Percentiles rank a stretch among this genome's conserved stretches.
These are phyloP conservation scores for Pseudogymnoascus sp. DNA, from an alignment of 2,329 filamentous ascomycete genomes.

Conservation along the genomic window DNA sequence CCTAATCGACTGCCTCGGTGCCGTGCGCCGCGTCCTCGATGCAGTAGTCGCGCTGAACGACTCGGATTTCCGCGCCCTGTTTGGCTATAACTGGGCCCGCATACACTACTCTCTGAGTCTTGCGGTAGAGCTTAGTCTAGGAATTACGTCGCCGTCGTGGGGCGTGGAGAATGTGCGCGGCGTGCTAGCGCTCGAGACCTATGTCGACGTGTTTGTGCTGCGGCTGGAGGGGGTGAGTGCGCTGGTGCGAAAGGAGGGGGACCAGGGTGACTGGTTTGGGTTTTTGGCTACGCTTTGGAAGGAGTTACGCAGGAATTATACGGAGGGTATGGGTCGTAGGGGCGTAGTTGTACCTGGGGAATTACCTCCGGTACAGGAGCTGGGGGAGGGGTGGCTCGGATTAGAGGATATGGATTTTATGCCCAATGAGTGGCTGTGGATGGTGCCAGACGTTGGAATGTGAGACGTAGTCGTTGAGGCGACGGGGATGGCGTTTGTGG, in stretches of 20 bases:
- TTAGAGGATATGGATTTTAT: slow-evolving; percentile 8
- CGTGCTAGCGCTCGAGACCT: slow-evolving; percentile 6
- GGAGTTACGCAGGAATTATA: slow-evolving; percentile 5
- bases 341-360: background rate
- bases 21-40: slow-evolving; percentile 8
- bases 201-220: slow-evolving; percentile 8
- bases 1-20: slow-evolving; percentile 8
- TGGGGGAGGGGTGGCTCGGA: background rate
- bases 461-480: background rate
- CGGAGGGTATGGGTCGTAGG: background rate
- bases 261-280: slow-evolving; percentile 5
- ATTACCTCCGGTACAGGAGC: background rate
- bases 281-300: slow-evolving; percentile 5
- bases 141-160: slow-evolving; percentile 9
- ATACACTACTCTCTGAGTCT: slow-evolving; percentile 10
- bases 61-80: slow-evolving; percentile 1
- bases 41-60: background rate
- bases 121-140: slow-evolving; percentile 8
- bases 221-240: background rate
- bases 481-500: background rate
- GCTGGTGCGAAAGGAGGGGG: background rate
- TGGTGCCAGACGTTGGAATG: background rate
- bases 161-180: slow-evolving; percentile 1
- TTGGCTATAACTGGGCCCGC: slow-evolving; percentile 9
- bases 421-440: slow-evolving; percentile 9